Evolutionary conservation across 1,139 yeast species (phyloP), one percentile per base, ranked within the genome.

Genomic region (Sugiyamaella grinbergsii): DNA sequence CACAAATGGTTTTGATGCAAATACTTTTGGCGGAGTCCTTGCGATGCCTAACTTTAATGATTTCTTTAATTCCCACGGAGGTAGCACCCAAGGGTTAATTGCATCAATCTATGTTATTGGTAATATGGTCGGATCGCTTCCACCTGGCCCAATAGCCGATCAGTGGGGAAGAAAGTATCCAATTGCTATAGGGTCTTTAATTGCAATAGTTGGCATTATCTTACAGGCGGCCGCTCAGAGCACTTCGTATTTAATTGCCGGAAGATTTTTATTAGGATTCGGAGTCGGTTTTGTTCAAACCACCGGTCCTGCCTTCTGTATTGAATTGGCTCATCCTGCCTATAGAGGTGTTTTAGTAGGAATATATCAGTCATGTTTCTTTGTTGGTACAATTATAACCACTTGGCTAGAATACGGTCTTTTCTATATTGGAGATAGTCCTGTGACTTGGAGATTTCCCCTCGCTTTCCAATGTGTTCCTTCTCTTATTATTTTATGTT

Each of bases 371-470:
- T 73, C 74, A 51, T 76, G 78, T 63, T 76, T 78, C 76, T 71
- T 77, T 61, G 61, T 78, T 44, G 84, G 84, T 32, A 79, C 83
- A 3, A 65, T 77, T 40, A 58, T 80, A 41, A 82, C 83, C 6
- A 78, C 84, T 2, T 54, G 57, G 57, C 16, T 54, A 6, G 50
- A 52, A 23, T 52, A 34, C 33, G 57, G 57, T 20, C 47, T 50
- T 7, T 43, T 47, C 32, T 50, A 31, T 39, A 29, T 34, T 5
- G 53, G 55, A 11, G 49, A 50, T 22, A 34, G 31, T 26, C 47
- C 53, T 16, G 41, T 48, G 10, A 40, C 50, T 18, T 63, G 67
- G 67, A 58, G 67, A 34, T 54, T 63, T 51, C 67, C 67, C 5
- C 58, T 63, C 37, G 67, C 67, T 2, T 52, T 63, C 23, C 67